phyloP scores from a whole-genome alignment of 2,329 filamentous ascomycete genomes.

The Cytospora mali region DNA sequence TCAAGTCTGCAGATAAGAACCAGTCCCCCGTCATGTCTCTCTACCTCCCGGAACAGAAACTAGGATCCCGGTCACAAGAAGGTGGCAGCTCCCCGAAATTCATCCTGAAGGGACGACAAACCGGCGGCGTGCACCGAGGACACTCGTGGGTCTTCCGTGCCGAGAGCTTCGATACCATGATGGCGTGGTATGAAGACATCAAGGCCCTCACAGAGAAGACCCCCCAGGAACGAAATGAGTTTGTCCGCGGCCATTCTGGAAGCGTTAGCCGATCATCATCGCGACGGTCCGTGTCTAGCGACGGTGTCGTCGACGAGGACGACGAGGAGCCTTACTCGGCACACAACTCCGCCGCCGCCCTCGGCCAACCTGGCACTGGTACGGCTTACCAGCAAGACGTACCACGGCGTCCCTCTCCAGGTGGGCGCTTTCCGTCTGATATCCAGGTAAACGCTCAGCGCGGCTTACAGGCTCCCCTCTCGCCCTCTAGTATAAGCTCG shows the following conservation, averaged over 20 bases:
- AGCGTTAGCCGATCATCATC: constrained; percentile 69
- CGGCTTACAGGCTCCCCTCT: constrained; percentile 78
- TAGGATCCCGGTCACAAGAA: constrained; percentile 85
- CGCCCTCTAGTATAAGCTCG: constrained; percentile 81
- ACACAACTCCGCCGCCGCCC: constrained; percentile 58
- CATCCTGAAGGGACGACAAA: constrained; percentile 94
- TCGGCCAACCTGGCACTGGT: constrained; percentile 45
- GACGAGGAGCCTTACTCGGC: constrained; percentile 66
- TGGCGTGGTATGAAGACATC: constrained; percentile 95
- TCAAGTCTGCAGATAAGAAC: constrained; percentile 94
- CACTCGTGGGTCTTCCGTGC: constrained; percentile 74
- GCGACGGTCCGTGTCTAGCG: constrained; percentile 67
- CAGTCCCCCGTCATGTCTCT: constrained; percentile 95
- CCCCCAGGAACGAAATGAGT: constrained; percentile 84
- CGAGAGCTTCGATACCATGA: constrained; percentile 87
- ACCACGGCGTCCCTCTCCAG: constrained; percentile 77
- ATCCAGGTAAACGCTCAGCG: constrained; percentile 77
- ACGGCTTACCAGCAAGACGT: constrained; percentile 46
- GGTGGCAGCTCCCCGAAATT: constrained; percentile 94
- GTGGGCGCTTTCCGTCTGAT: constrained; percentile 96
- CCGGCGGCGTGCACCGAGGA: constrained; percentile 84
- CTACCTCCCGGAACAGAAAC: constrained; percentile 90
- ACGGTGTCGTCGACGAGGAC: constrained; percentile 76
- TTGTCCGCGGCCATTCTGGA: constrained; percentile 79
- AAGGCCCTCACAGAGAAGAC: constrained; percentile 86